These are phyloP conservation scores for Teunomyces gatunensis DNA, from an alignment of 805 yeast species.

Conservation along the genomic window DNA sequence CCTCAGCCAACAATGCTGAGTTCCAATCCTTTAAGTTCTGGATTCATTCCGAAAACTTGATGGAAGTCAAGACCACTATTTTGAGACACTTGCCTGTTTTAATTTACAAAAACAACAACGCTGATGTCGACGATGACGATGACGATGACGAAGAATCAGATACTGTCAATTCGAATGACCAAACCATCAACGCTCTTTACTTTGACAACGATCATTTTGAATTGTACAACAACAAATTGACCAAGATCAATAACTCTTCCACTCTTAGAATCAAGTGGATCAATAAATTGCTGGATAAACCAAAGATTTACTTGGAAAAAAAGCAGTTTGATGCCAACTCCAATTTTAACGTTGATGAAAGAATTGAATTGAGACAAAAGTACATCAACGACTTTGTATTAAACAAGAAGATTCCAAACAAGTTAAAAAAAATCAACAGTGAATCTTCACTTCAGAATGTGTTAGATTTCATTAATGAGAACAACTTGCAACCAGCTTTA, in stretches of 20 bases:
- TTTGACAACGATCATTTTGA: constrained; percentile 84
- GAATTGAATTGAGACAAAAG: constrained; percentile 75
- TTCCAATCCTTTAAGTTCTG: constrained; percentile 81
- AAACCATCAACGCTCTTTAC: constrained; percentile 80
- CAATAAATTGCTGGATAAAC: constrained; percentile 73
- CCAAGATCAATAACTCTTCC: constrained; percentile 65
- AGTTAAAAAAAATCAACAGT: constrained; percentile 13
- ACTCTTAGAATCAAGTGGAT: constrained; percentile 88
- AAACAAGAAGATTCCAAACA: constrained; percentile 12
- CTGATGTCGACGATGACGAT: constrained; percentile 48
- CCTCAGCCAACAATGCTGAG: constrained; percentile 31
- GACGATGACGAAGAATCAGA: constrained; percentile 53
- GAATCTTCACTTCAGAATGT: constrained; percentile 44
- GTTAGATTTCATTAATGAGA: constrained; percentile 59
- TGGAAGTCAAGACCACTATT: constrained; percentile 96
- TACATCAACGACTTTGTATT: constrained; percentile 69
- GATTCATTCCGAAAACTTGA: constrained; percentile 94
- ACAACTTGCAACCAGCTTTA: constrained; percentile 77
- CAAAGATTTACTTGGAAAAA: constrained; percentile 79
- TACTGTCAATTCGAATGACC: constrained; percentile 40
- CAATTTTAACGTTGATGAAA: constrained; percentile 57
- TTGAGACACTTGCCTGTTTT: constrained; percentile 91
- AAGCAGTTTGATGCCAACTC: constrained; percentile 60
- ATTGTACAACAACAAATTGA: constrained; percentile 78
- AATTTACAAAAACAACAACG: constrained; percentile 56